Base-by-base conservation (phyloP, 2,329 filamentous ascomycete genomes). In the Stachybotrys chartarum region DNA sequence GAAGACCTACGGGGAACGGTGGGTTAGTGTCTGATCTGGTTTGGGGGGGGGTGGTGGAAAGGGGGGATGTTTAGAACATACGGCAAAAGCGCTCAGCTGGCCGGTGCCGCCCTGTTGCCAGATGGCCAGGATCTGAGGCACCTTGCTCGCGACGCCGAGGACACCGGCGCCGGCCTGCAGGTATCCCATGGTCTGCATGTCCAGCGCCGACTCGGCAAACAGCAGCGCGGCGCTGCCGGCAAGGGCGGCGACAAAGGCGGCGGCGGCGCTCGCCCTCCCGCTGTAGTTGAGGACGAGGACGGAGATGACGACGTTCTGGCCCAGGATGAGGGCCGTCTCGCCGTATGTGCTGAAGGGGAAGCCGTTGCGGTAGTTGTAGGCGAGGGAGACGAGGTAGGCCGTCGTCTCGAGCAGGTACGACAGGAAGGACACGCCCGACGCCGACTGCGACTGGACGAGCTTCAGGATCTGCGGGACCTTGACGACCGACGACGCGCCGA, bases 381-480 rank as follows among this genome's bases (percentile, higher is more conserved):
- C 89, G 62, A 99, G 83, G 6, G 86, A 88, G 72, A 97, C 95
- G 65, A 97, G 80, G 75, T 95, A 93, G 56, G 87, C 85, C 55
- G 83, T 80, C 8, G 91, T 97, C 78, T 99, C 94, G 69, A 99
- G 90, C 39, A 94, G 80, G 77, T 97, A 97, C 35, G 90, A 88
- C 49, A 96, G 81, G 75, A 97, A 96, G 51, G 86, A 91, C 58
- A 99, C 82, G 63, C 94, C 94, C 49, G 84, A 83, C 31, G 91
- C 85, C 52, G 91, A 96, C 66, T 85, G 83, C 51, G 90, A 91
- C 67, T 80, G 80, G 66, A 94, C 74, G 53, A 99, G 85, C 78
- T 99, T 99, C 71, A 97, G 73, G 69, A 99, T 93, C 78, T 99
- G 94, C 0, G 94, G 94, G 30, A 99, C 85, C 77, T 99, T 99